Base-by-base conservation (phyloP, 208 protist species). In the Leishmania gerbilli region DNA sequence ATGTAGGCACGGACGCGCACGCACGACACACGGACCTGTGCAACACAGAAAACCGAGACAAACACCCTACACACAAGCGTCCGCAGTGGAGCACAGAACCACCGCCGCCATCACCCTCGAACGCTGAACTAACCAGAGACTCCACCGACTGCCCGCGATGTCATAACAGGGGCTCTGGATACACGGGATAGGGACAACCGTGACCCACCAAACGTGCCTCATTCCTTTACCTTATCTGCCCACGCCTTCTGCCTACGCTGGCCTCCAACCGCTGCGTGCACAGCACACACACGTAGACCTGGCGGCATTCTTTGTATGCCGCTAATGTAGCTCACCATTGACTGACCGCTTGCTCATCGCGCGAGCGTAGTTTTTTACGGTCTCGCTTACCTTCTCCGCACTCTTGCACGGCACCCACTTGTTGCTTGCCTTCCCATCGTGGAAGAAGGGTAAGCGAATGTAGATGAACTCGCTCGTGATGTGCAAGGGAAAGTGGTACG, bases 311-410 rank as follows among this genome's bases (percentile, higher is more conserved):
- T 62, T 40, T 62, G 17, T 19, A 2, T 31, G 53, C 19, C 58
- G 27, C 64, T 71, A 79, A 49, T 42, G 15, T 34, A 72, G 4
- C 31, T 58, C 8, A 19, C 34, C 60, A 19, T 45, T 65, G 9
- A 5, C 40, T 34, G 81, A 19, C 31, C 60, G 77, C 55, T 37
- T 34, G 37, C 78, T 86, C 82, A 86, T 86, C 13, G 74, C 60
- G 37, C 81, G 81, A 0, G 90, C 92, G 64, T 95, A 89, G 37
- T 89, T 86, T 79, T 97, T 97, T 31, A 97, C 88, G 5, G 89
- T 85, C 78, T 94, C 89, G 69, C 93, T 95, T 31, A 95, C 91
- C 58, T 92, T 89, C 82, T 97, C 92, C 27, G 93, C 93, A 74
- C 93, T 97, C 42, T 81, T 68, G 76, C 93, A 97, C 64, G 87